Evolutionary conservation across 2,329 filamentous ascomycete genomes (phyloP).

Genomic region (Aspergillus piperis): DNA sequence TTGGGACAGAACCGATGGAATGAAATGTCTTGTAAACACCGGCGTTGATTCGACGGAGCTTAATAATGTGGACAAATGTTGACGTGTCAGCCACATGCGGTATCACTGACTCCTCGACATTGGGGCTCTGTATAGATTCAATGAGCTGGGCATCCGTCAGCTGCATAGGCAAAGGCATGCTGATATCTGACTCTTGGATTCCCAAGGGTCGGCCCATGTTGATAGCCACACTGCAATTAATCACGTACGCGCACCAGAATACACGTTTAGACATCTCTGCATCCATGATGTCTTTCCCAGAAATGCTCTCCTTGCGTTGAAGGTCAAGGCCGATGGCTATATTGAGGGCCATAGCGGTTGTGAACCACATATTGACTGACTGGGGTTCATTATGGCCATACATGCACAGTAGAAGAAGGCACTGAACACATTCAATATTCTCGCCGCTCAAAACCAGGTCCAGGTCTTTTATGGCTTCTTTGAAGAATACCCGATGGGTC

Average conservation of each 20-base stretch:
- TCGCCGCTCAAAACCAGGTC: constrained; percentile 17
- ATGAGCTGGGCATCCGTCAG: constrained; percentile 19
- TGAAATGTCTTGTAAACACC: constrained; percentile 24
- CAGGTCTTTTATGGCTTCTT: constrained; percentile 16
- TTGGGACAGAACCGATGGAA: constrained; percentile 10
- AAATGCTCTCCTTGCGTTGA: constrained; percentile 22
- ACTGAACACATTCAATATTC: constrained; percentile 28
- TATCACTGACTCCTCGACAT: not conserved
- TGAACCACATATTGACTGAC: constrained; percentile 29
- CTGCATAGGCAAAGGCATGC: constrained; percentile 21
- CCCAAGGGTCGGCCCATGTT: constrained; percentile 27
- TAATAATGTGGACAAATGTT: constrained; percentile 29
- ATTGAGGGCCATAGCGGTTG: constrained; percentile 23
- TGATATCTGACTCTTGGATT: constrained; percentile 28
- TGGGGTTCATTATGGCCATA: constrained; percentile 31
- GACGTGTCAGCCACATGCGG: constrained; percentile 21
- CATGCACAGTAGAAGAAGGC: constrained; percentile 27
- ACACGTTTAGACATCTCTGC: constrained; percentile 27
- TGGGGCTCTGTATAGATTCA: not conserved
- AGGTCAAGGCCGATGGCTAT: constrained; percentile 26
- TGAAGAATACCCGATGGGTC: constrained; percentile 13
- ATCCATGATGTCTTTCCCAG: constrained; percentile 11
- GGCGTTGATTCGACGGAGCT: constrained; percentile 27
- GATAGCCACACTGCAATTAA: constrained; percentile 28
- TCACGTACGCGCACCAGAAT: constrained; percentile 29